These are phyloP conservation scores for Colletotrichum sp. DNA, from an alignment of 2,329 filamentous ascomycete genomes.

Conservation along the genomic window DNA sequence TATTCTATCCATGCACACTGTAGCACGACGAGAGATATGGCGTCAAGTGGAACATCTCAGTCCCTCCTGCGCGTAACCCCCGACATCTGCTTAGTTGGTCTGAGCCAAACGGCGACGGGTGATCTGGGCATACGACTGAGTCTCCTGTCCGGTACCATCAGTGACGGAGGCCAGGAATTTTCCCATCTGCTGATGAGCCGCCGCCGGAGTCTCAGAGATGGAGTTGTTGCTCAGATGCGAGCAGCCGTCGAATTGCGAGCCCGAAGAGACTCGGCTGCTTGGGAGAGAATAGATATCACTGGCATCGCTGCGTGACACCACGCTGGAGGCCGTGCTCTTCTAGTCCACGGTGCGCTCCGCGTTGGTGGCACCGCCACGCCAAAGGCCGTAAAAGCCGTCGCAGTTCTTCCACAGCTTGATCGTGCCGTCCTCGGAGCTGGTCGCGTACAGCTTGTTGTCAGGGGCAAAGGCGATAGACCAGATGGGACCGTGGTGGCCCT, in stretches of 20 bases:
- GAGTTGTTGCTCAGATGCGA: conserved; percentile 12
- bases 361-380: conserved; percentile 52
- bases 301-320: conserved; percentile 8
- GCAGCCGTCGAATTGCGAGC: conserved; percentile 1
- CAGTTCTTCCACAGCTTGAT: conserved; percentile 90
- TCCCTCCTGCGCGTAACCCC: neutral
- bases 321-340: conserved; percentile 16
- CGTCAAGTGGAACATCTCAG: neutral
- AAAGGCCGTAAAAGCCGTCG: conserved; percentile 68
- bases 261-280: conserved; percentile 15
- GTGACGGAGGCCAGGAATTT: neutral
- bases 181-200: conserved; percentile 7
- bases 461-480: conserved; percentile 96
- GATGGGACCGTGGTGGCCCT: conserved; percentile 95
- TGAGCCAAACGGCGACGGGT: neutral
- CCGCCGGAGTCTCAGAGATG: conserved; percentile 3
- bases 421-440: conserved; percentile 94
- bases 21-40: neutral
- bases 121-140: neutral
- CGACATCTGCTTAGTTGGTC: neutral
- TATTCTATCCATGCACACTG: neutral
- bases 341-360: conserved; percentile 17
- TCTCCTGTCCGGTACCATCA: neutral
- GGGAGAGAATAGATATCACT: neutral
- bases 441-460: conserved; percentile 94